These are phyloP conservation scores for Cornus suecica DNA, from an alignment of 148 eudicot species.

Conservation along the genomic window DNA sequence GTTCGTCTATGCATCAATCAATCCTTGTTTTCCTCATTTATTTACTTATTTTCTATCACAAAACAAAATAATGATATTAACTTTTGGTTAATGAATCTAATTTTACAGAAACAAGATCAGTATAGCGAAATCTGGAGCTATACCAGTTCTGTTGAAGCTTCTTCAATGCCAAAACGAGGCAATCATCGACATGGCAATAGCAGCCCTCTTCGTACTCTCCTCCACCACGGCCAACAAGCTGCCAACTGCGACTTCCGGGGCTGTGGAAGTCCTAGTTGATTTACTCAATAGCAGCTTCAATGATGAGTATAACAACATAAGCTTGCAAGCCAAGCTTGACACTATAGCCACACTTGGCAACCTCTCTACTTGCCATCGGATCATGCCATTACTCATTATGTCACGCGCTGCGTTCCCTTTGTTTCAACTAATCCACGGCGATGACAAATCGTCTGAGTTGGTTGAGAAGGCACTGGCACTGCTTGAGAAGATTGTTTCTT, in stretches of 20 bases:
- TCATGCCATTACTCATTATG: slow-evolving; percentile 35
- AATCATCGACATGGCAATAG: slow-evolving; percentile 41
- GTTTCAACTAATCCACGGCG: slow-evolving; percentile 33
- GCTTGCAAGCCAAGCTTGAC: slow-evolving; percentile 57
- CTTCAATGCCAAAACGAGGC: slow-evolving; percentile 37
- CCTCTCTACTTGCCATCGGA: slow-evolving; percentile 46
- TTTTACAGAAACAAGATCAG: slow-evolving; percentile 58
- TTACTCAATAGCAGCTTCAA: slow-evolving; percentile 16
- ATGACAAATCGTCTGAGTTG: slow-evolving; percentile 49
- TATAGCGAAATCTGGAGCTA: slow-evolving; percentile 55
- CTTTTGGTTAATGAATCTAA: too few relatives aligned
- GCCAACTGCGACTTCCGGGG: slow-evolving; percentile 48
- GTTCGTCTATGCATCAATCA: slow-evolving; percentile 21
- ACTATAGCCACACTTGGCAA: slow-evolving; percentile 50
- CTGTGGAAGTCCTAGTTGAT: slow-evolving; percentile 41
- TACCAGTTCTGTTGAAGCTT: slow-evolving; percentile 31
- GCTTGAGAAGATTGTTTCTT: slow-evolving; percentile 49
- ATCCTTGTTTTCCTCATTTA: too few relatives aligned
- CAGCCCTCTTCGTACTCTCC: slow-evolving; percentile 57
- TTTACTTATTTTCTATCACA: too few relatives aligned
- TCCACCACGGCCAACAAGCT: slow-evolving; percentile 51
- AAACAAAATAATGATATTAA: too few relatives aligned
- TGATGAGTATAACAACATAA: slow-evolving; percentile 10
- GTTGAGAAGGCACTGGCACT: slow-evolving; percentile 54
- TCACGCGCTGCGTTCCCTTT: slow-evolving; percentile 28